Percentiles rank a stretch among this genome's conserved stretches.
These are phyloP conservation scores for Raphanus sativus DNA, from an alignment of 345 rosid genomes.

Conservation along the genomic window DNA sequence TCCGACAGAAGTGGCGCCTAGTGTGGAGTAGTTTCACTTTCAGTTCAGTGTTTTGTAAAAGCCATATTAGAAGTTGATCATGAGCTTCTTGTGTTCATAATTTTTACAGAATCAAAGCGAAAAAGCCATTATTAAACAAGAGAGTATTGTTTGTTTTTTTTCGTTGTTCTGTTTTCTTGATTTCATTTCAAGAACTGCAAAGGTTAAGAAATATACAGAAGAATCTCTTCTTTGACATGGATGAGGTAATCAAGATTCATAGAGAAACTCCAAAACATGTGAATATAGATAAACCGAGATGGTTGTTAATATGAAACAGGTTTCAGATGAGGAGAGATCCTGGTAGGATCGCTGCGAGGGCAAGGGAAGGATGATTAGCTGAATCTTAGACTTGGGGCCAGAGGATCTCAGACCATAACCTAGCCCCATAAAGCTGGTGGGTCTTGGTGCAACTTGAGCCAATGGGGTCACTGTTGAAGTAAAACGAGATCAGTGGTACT, in stretches of 20 bases:
- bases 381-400: conserved; percentile 8
- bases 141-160: conserved; percentile 1
- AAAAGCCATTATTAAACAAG: background rate
- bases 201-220: background rate
- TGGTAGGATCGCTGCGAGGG: conserved; percentile 35
- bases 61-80: conserved; percentile 7
- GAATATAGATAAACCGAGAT: background rate
- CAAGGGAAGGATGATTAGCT: conserved; percentile 25
- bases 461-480: conserved; percentile 49
- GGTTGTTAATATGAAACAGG: background rate
- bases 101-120: conserved; percentile 16
- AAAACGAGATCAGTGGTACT: background rate
- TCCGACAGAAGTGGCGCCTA: conserved; percentile 92
- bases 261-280: conserved; percentile 3
- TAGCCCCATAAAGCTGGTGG: conserved; percentile 42
- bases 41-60: conserved; percentile 19
- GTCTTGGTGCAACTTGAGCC: conserved; percentile 47
- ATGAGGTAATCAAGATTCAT: background rate
- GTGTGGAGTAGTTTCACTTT: conserved; percentile 60
- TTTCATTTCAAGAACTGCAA: conserved; percentile 6
- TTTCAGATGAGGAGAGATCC: conserved; percentile 22
- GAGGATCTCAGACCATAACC: conserved; percentile 35
- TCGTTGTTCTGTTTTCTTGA: background rate
- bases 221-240: background rate
- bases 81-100: conserved; percentile 30